Evolutionary conservation across 257 asterid genomes (phyloP).

Genomic region (Vinca minor): DNA sequence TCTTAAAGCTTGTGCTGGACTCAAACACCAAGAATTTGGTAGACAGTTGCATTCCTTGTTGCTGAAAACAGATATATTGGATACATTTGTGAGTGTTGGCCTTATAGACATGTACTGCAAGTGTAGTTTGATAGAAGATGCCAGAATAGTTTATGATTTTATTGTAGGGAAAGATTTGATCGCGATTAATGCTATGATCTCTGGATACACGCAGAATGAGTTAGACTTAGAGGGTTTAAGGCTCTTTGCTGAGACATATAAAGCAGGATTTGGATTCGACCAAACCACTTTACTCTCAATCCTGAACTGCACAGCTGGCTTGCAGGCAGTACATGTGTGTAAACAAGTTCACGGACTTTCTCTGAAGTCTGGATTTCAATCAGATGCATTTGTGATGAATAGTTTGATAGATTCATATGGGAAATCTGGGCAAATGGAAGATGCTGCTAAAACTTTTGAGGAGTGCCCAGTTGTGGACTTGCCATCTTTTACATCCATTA

Average conservation of each 20-base stretch:
- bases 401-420: constrained; percentile 60
- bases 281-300: constrained; percentile 53
- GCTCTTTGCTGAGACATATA: constrained; percentile 43
- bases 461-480: constrained; percentile 53
- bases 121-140: constrained; percentile 42
- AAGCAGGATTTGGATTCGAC: constrained; percentile 33
- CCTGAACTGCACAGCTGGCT: constrained; percentile 48
- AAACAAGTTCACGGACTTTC: constrained; percentile 49
- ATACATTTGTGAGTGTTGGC: constrained; percentile 56
- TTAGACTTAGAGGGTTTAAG: constrained; percentile 38
- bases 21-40: constrained; percentile 41
- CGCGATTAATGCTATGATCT: constrained; percentile 56
- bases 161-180: constrained; percentile 47
- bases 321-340: constrained; percentile 31
- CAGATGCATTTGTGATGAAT: constrained; percentile 46
- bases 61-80: constrained; percentile 42
- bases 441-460: constrained; percentile 53
- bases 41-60: constrained; percentile 49
- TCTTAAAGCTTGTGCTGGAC: constrained; percentile 64
- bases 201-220: constrained; percentile 48
- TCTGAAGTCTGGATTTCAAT: constrained; percentile 53
- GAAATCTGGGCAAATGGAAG: constrained; percentile 37
- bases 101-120: constrained; percentile 73
- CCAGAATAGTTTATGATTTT: constrained; percentile 31
- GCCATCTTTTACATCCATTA: constrained; percentile 61